Conservation (phyloP, 805 yeast species). For the Scheffersomyces spartinae region DNA sequence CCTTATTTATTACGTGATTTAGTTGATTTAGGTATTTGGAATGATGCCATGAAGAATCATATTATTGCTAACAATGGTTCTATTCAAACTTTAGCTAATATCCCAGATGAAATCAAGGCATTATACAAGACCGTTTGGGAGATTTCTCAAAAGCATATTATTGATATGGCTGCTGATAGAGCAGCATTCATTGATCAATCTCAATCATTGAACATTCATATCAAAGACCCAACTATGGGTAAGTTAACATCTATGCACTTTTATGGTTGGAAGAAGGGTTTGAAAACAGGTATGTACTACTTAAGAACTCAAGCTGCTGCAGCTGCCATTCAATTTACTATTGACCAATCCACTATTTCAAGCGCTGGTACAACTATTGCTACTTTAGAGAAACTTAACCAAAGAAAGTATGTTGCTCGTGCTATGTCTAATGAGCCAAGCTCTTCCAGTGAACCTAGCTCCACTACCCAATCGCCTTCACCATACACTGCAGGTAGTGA, state of each 20-base stretch:
- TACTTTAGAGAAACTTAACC: slow-evolving; percentile 24
- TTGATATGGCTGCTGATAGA: slow-evolving; percentile 63
- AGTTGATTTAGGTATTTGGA: slow-evolving; percentile 49
- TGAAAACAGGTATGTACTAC: slow-evolving; percentile 98
- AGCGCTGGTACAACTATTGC: slow-evolving; percentile 29
- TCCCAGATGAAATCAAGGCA: slow-evolving; percentile 43
- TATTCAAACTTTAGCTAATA: slow-evolving; percentile 40
- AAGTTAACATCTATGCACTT: slow-evolving; percentile 96
- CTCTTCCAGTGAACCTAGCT: slow-evolving; percentile 4
- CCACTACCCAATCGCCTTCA: slow-evolving; percentile 12
- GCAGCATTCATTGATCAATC: slow-evolving; percentile 83
- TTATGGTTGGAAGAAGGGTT: slow-evolving; percentile 97
- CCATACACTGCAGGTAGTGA: slow-evolving; percentile 22
- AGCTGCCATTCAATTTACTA: slow-evolving; percentile 31
- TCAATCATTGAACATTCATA: slow-evolving; percentile 82
- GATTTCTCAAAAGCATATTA: slow-evolving; percentile 44
- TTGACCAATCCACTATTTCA: slow-evolving; percentile 31
- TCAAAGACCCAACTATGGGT: slow-evolving; percentile 89
- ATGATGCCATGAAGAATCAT: slow-evolving; percentile 43
- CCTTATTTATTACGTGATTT: slow-evolving; percentile 47
- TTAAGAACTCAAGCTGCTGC: slow-evolving; percentile 38
- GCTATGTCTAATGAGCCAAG: slow-evolving; percentile 1
- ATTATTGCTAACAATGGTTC: slow-evolving; percentile 49
- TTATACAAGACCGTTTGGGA: slow-evolving; percentile 55
- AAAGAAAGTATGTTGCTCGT: slow-evolving; percentile 23